These are phyloP conservation scores for Kickxella alabastrina DNA, from an alignment of 192 early-diverging fungal genomes.

Conservation along the genomic window DNA sequence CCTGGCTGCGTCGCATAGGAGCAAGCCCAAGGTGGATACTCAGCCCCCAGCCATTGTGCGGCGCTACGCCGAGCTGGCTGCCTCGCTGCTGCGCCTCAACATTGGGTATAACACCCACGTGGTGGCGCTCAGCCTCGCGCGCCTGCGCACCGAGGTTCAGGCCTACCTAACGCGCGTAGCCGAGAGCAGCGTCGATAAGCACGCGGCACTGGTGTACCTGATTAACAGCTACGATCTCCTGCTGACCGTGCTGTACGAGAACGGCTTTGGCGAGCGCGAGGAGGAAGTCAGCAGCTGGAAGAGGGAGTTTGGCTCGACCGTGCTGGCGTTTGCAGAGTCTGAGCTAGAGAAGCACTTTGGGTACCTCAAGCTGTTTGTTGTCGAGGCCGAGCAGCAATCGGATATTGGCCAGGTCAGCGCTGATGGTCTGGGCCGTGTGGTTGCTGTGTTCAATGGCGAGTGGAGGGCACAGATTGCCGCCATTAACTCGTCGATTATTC, in stretches of 20 bases:
- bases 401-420: constrained; percentile 55
- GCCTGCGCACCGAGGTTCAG: constrained; percentile 75
- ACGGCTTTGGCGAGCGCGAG: constrained; percentile 45
- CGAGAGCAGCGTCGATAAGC: constrained; percentile 64
- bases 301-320: constrained; percentile 42
- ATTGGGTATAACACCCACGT: constrained; percentile 82
- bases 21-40: constrained; percentile 54
- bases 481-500: constrained; percentile 84
- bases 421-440: constrained; percentile 50
- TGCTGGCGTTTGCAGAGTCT: constrained; percentile 81
- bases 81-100: constrained; percentile 87
- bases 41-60: constrained; percentile 55
- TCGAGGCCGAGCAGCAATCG: constrained; percentile 61
- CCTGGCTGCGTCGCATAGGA: constrained; percentile 47
- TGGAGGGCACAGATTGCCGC: constrained; percentile 74
- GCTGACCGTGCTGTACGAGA: constrained; percentile 68
- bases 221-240: constrained; percentile 97
- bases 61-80: constrained; percentile 88
- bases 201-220: constrained; percentile 71
- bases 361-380: constrained; percentile 76
- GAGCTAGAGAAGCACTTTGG: constrained; percentile 81
- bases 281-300: constrained; percentile 49
- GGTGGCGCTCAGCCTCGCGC: constrained; percentile 65
- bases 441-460: constrained; percentile 68
- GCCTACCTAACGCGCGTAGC: constrained; percentile 70